Evolutionary conservation across 305 asterid species (phyloP), one percentile per base, ranked within the genome.

Genomic region (Striga hermonthica): DNA sequence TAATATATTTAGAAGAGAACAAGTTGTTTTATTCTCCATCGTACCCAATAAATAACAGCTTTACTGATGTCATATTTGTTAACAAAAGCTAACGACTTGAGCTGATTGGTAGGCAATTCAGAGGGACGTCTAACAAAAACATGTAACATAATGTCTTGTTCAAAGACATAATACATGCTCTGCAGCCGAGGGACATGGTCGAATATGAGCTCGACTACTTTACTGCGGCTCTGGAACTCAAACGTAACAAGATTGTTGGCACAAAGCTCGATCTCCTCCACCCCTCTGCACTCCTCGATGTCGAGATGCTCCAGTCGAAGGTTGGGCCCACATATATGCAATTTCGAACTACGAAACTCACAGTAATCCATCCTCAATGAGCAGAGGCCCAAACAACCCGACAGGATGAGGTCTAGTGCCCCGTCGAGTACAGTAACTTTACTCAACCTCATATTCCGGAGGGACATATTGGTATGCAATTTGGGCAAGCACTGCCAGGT

Each of bases 131-230:
- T 6, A 22, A 40, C 66, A n/a, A 9, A 9, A 43, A 62, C 66
- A 16, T 62, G 31, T 10, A n/a, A 4, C 14, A 62, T 28, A 4
- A 39, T 3, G 9, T 39, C 9, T 39, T 8, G 43, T 4, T 39
- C 1, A 8, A 39, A 39, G 43, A 39, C 6, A 22, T 41, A 4
- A 44, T 7, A 11, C 3, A 62, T 11, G 6, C 28, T 62, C n/a
- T 62, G 41, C 40, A 62, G 56, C 16, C 6, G 55, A 62, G 66
- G 66, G 39, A 28, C 56, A 10, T 61, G 16, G 44, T 44, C 56
- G 22, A 61, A 61, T 3, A 43, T 34, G 11, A 43, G 28, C 9
- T 22, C 44, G 0, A 10, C 41, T 39, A 61, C 1, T 44, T 10
- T 11, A 15, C 38, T 22, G 31, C 2, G 11, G 9, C 7, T 10